Percentiles rank a stretch among this genome's conserved stretches.
Evolutionary conservation across 345 rosid genomes (phyloP).

Genomic region (Mangifera indica): DNA sequence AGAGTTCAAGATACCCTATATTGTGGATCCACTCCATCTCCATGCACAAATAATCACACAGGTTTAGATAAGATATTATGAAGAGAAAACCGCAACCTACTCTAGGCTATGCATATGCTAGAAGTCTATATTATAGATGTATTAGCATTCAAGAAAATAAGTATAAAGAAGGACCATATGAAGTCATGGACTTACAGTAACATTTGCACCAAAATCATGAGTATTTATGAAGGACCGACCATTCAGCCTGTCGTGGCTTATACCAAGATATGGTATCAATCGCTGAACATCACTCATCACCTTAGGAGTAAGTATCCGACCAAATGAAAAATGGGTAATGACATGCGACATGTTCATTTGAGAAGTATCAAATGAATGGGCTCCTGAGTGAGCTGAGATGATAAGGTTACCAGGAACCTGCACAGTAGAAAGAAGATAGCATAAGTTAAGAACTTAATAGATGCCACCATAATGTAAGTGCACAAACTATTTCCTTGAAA

Average conservation of each 20-base stretch:
- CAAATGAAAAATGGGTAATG: slow-evolving; percentile 86
- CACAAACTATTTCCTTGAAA: background rate
- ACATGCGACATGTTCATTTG: slow-evolving; percentile 97
- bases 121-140: background rate
- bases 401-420: slow-evolving; percentile 98
- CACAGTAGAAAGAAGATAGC: slow-evolving; percentile 19
- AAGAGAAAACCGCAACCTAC: background rate
- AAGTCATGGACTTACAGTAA: slow-evolving; percentile 66
- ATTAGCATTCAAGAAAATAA: slow-evolving; percentile 7
- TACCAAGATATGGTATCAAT: slow-evolving; percentile 75
- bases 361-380: slow-evolving; percentile 91
- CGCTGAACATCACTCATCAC: slow-evolving; percentile 60
- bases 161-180: slow-evolving; percentile 11
- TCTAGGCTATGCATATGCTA: background rate
- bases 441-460: slow-evolving; percentile 5
- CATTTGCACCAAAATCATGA: slow-evolving; percentile 77
- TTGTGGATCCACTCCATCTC: background rate
- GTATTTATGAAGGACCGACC: slow-evolving; percentile 82
- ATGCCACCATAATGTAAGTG: background rate
- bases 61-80: background rate
- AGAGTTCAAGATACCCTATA: slow-evolving; percentile 1
- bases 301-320: slow-evolving; percentile 59
- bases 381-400: slow-evolving; percentile 81
- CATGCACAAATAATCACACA: background rate
- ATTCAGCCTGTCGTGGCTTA: slow-evolving; percentile 75